phyloP scores from a whole-genome alignment of 148 eudicot genomes.

The Chenopodium berlandieri region DNA sequence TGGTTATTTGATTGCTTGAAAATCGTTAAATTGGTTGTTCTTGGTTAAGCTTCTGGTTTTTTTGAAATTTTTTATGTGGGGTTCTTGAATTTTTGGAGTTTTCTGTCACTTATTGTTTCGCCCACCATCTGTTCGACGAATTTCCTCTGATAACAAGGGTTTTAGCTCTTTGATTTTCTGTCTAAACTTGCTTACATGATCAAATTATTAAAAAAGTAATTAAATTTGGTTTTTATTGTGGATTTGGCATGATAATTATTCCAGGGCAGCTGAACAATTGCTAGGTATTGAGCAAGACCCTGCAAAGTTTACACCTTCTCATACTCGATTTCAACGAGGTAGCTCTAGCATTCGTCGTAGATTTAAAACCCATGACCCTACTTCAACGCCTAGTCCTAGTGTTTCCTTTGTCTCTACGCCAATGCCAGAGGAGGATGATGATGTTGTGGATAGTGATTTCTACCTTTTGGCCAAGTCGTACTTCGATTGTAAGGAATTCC shows the following conservation, averaged over 20 bases:
- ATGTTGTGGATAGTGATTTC: constrained; percentile 65
- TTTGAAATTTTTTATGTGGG: neutral
- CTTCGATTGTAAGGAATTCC: constrained; percentile 86
- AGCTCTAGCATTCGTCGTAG: constrained; percentile 87
- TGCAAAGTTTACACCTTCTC: constrained; percentile 77
- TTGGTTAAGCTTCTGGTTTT: neutral
- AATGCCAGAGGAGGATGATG: constrained; percentile 58
- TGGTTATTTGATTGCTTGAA: neutral
- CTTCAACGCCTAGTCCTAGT: constrained; percentile 70
- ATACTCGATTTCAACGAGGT: constrained; percentile 89
- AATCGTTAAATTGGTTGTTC: neutral
- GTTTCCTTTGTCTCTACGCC: constrained; percentile 63
- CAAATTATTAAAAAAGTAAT: neutral
- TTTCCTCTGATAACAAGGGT: neutral
- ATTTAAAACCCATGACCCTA: constrained; percentile 53
- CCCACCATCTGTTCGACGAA: constrained; percentile 36
- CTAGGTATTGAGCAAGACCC: constrained; percentile 97
- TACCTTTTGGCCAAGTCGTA: constrained; percentile 86
- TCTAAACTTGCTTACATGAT: neutral
- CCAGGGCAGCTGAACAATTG: constrained; percentile 94
- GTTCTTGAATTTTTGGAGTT: neutral
- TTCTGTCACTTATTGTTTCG: neutral
- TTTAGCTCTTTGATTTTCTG: neutral
- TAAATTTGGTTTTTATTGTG: neutral
- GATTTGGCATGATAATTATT: constrained; percentile 1